These are phyloP conservation scores for Cercospora berteroae DNA, from an alignment of 2,329 filamentous ascomycete species.

Conservation along the genomic window DNA sequence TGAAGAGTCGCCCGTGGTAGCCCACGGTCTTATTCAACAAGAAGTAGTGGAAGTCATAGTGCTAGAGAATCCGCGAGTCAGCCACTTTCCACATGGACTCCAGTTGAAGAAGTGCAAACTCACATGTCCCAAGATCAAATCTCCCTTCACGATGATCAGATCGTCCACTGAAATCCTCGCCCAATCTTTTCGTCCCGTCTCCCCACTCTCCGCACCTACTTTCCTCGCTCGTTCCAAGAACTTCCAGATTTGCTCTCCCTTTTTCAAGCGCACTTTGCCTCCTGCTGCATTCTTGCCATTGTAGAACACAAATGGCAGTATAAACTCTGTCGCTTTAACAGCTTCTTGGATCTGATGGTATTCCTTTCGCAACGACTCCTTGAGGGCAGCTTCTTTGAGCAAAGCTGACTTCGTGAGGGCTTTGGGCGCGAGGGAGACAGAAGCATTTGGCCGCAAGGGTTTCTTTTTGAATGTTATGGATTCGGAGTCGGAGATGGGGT, in stretches of 20 bases:
- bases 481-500: constrained; percentile 11
- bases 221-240: constrained; percentile 91
- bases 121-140: constrained; percentile 91
- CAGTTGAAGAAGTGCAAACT: constrained; percentile 38
- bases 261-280: constrained; percentile 80
- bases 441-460: constrained; percentile 60
- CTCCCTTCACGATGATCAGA: constrained; percentile 85
- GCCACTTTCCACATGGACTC: not conserved
- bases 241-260: constrained; percentile 89
- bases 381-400: constrained; percentile 73
- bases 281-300: constrained; percentile 88
- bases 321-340: constrained; percentile 84
- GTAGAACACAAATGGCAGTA: constrained; percentile 95
- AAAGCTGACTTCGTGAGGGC: constrained; percentile 72
- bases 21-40: constrained; percentile 81
- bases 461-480: constrained; percentile 38
- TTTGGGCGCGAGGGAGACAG: constrained; percentile 66
- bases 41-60: constrained; percentile 97
- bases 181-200: constrained; percentile 75
- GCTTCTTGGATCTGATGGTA: constrained; percentile 80
- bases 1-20: constrained; percentile 72
- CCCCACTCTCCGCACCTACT: constrained; percentile 72
- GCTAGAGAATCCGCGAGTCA: constrained; percentile 52
- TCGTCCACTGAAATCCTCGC: constrained; percentile 92
- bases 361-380: constrained; percentile 72